Base-by-base conservation (phyloP, 2,329 filamentous ascomycete genomes). In the Cordyceps fumosorosea region DNA sequence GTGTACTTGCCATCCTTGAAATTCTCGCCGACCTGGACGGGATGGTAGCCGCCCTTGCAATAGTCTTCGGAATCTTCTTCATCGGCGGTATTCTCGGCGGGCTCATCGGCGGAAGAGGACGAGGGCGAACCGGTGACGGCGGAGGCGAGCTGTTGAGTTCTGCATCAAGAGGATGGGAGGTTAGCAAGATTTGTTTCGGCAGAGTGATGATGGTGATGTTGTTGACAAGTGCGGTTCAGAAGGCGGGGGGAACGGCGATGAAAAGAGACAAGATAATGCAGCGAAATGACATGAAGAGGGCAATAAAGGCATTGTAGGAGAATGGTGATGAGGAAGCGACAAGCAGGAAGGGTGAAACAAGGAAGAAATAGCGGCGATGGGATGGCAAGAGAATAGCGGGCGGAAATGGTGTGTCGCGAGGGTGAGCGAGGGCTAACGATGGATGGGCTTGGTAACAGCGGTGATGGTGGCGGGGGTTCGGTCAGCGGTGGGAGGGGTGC, bases 11-110 rank as follows among this genome's bases (percentile, higher is more conserved):
- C 93, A 74, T 98, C 91, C 75, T 98, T 98, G 84, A 97, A 98
- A 72, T 92, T 89, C 78, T 99, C 95, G 70, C 95, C 95, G 64
- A 98, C 89, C 70, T 87, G 84, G 56, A 99, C 95, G 3, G 95
- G 95, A 73, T 99, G 95, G 76, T 98, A 99, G 64, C 95, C 95
- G 71, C 95, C 95, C 78, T 98, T 98, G 84, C 93, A 97, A 80
- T 99, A 99, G 77, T 99, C 95, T 77, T 98, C 93, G 54, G 91
- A 96, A 77, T 99, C 95, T 78, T 99, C 95, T 78, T 99, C 95
- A 74, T 98, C 95, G 72, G 93, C 93, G 45, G 93, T 96, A 73
- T 95, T 93, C 71, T 97, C 93, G 75, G 89, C 86, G 69, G 85
- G 83, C 74, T 96, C 93, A 77, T 93, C 92, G 69, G 86, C 87